Evolutionary conservation across 2,329 filamentous ascomycete species (phyloP).

Genomic region (Sordariomycetes sp.): DNA sequence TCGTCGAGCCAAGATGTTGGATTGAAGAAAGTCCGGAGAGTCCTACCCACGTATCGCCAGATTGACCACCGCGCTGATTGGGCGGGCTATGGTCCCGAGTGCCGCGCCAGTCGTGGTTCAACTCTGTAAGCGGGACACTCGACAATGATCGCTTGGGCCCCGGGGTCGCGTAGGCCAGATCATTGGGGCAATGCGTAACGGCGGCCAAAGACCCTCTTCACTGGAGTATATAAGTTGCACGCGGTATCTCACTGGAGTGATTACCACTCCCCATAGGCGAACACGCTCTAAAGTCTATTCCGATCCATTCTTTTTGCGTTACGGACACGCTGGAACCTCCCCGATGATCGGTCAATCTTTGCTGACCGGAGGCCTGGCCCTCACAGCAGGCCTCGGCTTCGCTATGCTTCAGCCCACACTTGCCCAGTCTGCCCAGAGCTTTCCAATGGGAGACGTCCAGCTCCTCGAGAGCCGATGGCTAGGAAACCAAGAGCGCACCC

Average conservation of each 20-base stretch:
- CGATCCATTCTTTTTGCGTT: background rate
- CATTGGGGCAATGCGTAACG: too few relatives aligned
- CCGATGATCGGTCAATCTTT: background rate
- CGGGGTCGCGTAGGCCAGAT: too few relatives aligned
- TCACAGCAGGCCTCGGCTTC: background rate
- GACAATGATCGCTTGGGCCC: background rate
- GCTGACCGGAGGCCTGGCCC: background rate
- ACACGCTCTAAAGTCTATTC: too few relatives aligned
- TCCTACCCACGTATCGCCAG: background rate
- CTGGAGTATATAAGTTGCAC: too few relatives aligned
- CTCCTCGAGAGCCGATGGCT: constrained; percentile 1
- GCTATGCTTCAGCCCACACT: background rate
- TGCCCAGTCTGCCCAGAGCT: background rate
- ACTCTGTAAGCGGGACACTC: background rate
- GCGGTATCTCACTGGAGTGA: too few relatives aligned
- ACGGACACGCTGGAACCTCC: background rate
- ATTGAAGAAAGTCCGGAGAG: background rate
- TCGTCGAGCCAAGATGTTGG: background rate
- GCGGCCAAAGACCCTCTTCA: too few relatives aligned
- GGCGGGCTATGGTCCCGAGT: too few relatives aligned
- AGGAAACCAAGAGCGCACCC: constrained; percentile 28
- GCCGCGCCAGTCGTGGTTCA: background rate
- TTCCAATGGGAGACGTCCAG: background rate
- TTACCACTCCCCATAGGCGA: too few relatives aligned
- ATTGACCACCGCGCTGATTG: background rate